phyloP scores from a whole-genome alignment of 108 stramenopile species.

The Mediolabrus comicus region DNA sequence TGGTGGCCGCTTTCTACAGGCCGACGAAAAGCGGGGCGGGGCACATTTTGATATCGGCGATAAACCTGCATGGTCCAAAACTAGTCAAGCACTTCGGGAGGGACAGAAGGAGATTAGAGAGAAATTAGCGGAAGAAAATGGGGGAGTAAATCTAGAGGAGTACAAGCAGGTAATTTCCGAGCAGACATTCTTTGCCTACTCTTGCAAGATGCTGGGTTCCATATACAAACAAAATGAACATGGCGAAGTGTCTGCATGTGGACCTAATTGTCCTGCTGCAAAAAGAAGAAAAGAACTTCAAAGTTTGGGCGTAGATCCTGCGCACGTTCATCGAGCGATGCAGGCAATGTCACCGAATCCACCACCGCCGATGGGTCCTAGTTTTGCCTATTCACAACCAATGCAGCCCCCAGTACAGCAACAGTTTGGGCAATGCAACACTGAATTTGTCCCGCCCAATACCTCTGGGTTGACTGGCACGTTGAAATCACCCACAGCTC shows the following conservation, averaged over 20 bases:
- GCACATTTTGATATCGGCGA: constrained; percentile 84
- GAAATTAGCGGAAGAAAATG: constrained; percentile 58
- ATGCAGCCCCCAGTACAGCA: background rate
- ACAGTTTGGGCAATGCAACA: background rate
- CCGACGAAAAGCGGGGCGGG: constrained; percentile 51
- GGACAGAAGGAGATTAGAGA: constrained; percentile 75
- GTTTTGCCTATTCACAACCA: background rate
- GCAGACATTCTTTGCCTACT: constrained; percentile 27
- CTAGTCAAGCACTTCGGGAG: constrained; percentile 84
- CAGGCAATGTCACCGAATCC: background rate
- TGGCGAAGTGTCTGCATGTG: constrained; percentile 16
- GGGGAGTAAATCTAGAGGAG: constrained; percentile 19
- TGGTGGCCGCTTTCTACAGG: constrained; percentile 60
- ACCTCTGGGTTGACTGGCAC: background rate
- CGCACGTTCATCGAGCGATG: constrained; percentile 19
- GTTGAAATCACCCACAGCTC: background rate
- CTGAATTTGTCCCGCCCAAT: background rate
- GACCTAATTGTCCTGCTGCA: constrained; percentile 29
- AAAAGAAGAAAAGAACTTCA: constrained; percentile 32
- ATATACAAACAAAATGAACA: constrained; percentile 17
- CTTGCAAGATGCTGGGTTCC: constrained; percentile 27
- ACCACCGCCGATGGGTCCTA: background rate
- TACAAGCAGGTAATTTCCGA: constrained; percentile 38
- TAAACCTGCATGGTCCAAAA: constrained; percentile 85
- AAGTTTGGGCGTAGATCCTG: constrained; percentile 8